Conservation (phyloP, 768 basidiomycete genomes). For the Mycena metata region DNA sequence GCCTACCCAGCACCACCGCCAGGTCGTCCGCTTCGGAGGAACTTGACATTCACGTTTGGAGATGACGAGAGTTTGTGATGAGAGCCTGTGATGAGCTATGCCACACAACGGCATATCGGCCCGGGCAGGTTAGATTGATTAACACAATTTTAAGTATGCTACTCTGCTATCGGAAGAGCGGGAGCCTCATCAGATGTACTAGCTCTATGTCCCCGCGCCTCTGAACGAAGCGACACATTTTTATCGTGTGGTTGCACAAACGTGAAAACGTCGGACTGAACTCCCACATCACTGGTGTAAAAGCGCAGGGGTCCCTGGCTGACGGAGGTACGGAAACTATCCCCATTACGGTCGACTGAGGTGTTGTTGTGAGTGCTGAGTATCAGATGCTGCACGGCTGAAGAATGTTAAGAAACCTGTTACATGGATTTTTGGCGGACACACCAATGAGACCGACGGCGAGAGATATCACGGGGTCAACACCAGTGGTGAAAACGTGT, state of each 20-base stretch:
- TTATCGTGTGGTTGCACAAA: too few species aligned
- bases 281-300: conserved; percentile 5
- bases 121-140: too few species aligned
- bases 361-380: conserved; percentile 12
- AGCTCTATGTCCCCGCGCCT: neutral
- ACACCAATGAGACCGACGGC: conserved; percentile 28
- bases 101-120: too few species aligned
- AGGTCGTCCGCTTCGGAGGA: conserved; percentile 11
- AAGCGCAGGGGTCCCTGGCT: conserved; percentile 28
- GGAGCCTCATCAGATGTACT: neutral
- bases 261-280: conserved; percentile 1
- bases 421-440: neutral
- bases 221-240: conserved; percentile 8
- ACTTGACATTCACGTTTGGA: too few species aligned
- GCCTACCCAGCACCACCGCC: conserved; percentile 29
- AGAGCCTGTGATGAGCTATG: neutral
- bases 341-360: too few species aligned
- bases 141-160: too few species aligned
- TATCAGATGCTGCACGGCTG: conserved; percentile 25
- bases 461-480: conserved; percentile 21
- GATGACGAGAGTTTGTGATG: too few species aligned
- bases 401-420: neutral
- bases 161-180: too few species aligned
- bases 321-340: neutral
- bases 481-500: conserved; percentile 10